A percentile compares a stretch with the other conserved stretches of the same genome.
Evolutionary conservation across 257 asterid genomes (phyloP).

Genomic region (Capsicum baccatum): DNA sequence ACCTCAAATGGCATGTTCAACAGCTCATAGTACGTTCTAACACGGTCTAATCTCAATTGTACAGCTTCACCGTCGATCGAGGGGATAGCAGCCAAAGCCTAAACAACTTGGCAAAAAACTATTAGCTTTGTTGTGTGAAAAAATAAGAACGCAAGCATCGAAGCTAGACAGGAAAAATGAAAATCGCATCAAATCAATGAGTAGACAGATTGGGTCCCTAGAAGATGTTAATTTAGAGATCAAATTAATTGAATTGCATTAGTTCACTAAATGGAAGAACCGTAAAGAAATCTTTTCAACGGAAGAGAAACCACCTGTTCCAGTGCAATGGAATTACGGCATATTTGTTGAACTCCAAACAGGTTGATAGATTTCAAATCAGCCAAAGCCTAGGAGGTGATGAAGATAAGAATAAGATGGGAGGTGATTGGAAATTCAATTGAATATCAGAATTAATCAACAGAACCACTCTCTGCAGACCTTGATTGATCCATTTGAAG

Average conservation of each 20-base stretch:
- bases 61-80: constrained; percentile 82
- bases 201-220: constrained; percentile 4
- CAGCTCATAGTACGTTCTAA: constrained; percentile 88
- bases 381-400: constrained; percentile 74
- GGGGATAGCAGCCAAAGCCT: constrained; percentile 96
- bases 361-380: constrained; percentile 94
- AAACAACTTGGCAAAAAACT: constrained; percentile 35
- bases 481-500: constrained; percentile 81
- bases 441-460: constrained; percentile 8
- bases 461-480: constrained; percentile 47
- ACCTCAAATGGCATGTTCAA: constrained; percentile 98
- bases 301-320: constrained; percentile 69
- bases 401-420: constrained; percentile 23
- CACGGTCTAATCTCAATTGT: constrained; percentile 81
- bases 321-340: constrained; percentile 95
- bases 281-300: constrained; percentile 23
- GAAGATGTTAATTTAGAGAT: constrained; percentile 7
- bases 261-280: constrained; percentile 6
- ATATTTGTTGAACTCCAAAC: constrained; percentile 98
- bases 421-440: background rate
- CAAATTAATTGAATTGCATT: constrained; percentile 20
- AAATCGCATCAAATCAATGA: background rate
- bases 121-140: constrained; percentile 22
- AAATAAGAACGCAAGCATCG: constrained; percentile 8
- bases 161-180: constrained; percentile 17